Evolutionary conservation across 768 basidiomycete species (phyloP).

Genomic region (Pulveroboletus sp.): DNA sequence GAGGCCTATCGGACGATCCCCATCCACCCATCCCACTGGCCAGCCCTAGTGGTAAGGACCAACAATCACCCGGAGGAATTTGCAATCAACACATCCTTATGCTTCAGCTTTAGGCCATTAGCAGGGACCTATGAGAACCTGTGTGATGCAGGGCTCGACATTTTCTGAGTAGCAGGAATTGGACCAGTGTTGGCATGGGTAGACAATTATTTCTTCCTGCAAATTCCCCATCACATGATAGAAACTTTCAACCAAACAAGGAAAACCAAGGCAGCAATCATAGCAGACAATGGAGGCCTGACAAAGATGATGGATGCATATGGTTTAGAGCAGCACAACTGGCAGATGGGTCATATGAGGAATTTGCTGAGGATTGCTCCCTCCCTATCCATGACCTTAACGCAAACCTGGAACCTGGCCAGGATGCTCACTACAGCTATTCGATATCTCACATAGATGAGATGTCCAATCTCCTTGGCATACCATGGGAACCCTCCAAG

Average conservation of each 20-base stretch:
- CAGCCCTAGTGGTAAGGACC: neutral
- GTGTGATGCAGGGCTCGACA: too few species aligned
- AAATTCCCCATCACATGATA: neutral
- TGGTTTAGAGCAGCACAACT: neutral
- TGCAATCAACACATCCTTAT: too few species aligned
- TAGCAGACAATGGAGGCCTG: neutral
- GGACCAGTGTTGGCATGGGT: neutral
- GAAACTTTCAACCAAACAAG: neutral
- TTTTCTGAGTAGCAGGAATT: too few species aligned
- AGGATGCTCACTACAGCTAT: neutral
- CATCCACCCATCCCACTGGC: neutral
- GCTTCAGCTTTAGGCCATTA: neutral
- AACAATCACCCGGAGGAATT: neutral
- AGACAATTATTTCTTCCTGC: constrained; percentile 6
- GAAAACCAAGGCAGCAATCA: too few species aligned
- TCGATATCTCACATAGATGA: too few species aligned
- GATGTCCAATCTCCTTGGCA: neutral
- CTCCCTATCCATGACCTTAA: neutral
- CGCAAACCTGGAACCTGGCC: too few species aligned
- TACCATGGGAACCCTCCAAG: neutral
- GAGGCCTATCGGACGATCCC: neutral
- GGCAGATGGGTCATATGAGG: neutral
- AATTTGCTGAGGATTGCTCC: constrained; percentile 3
- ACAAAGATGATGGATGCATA: too few species aligned
- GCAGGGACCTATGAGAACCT: too few species aligned